A percentile compares a stretch with the other conserved stretches of the same genome.
Evolutionary conservation across 495 filamentous ascomycete genomes (phyloP).

Genomic region (Diplogelasinospora grovesii): DNA sequence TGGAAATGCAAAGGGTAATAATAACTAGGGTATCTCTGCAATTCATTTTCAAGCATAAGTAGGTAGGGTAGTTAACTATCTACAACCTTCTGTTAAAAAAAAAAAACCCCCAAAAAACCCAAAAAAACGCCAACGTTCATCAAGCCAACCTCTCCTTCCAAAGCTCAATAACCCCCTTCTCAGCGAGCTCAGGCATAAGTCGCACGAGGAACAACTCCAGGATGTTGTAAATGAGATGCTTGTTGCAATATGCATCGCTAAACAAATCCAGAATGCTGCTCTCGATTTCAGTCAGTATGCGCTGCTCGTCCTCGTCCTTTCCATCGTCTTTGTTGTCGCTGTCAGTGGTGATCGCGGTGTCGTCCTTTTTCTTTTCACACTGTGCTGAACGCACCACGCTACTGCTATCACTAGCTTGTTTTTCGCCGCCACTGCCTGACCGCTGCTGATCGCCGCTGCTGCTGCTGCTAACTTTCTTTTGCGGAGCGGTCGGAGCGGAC

Average conservation of each 20-base stretch:
- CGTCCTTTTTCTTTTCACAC: neutral
- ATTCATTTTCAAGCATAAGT: too few species aligned
- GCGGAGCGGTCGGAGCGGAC: slow-evolving; percentile 16
- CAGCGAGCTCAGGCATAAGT: slow-evolving; percentile 77
- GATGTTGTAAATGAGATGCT: slow-evolving; percentile 72
- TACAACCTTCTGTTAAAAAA: too few species aligned
- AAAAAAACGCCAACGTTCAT: too few species aligned
- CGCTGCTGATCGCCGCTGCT: neutral
- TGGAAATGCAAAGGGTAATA: too few species aligned
- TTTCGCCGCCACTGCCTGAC: neutral
- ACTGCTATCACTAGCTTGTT: neutral
- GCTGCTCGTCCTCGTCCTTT: slow-evolving; percentile 30
- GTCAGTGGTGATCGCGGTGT: neutral
- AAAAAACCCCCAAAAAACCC: too few species aligned
- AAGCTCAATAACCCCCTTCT: slow-evolving; percentile 63
- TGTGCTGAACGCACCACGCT: neutral
- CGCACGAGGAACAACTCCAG: slow-evolving; percentile 72
- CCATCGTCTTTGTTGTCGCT: slow-evolving; percentile 8
- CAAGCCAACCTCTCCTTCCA: slow-evolving; percentile 63
- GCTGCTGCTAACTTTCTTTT: slow-evolving; percentile 2
- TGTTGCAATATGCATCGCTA: slow-evolving; percentile 79
- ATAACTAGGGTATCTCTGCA: too few species aligned
- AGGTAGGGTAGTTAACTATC: too few species aligned
- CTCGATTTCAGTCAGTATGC: slow-evolving; percentile 42
- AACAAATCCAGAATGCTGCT: slow-evolving; percentile 62